Evolutionary conservation across 352 stramenopile genomes (phyloP).

Genomic region (Globisporangium canariense): DNA sequence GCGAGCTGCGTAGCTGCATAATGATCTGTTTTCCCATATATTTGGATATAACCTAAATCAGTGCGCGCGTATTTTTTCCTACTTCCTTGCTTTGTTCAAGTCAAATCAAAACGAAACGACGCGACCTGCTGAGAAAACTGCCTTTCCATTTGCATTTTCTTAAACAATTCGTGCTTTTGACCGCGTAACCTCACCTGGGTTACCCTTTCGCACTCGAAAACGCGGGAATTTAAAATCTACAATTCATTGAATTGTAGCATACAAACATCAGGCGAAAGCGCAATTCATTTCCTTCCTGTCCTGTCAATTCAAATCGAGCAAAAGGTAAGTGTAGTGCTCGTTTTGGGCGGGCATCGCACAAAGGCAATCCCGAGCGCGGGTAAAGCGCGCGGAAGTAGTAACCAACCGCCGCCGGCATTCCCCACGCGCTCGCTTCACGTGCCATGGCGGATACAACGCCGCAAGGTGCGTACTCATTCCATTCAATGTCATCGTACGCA

Average conservation of each 20-base stretch:
- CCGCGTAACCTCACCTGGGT: background rate
- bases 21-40: no score
- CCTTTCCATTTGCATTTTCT: no score
- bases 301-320: constrained; percentile 14
- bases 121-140: no score
- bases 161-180: background rate
- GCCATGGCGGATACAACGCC: constrained; percentile 1
- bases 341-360: background rate
- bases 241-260: constrained; percentile 61
- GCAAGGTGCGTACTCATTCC: constrained; percentile 1
- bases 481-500: background rate
- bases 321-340: constrained; percentile 1
- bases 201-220: background rate
- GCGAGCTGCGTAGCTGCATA: background rate
- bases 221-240: constrained; percentile 4
- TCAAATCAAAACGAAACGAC: no score
- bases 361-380: background rate
- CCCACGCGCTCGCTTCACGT: background rate
- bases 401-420: background rate
- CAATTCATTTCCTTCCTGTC: constrained; percentile 25
- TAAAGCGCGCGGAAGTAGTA: background rate
- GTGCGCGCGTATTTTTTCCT: no score
- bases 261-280: constrained; percentile 34
- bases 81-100: no score
- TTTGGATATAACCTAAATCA: no score